Conservation (phyloP, 176 grass and related monocot species). For the Lolium perenne region DNA sequence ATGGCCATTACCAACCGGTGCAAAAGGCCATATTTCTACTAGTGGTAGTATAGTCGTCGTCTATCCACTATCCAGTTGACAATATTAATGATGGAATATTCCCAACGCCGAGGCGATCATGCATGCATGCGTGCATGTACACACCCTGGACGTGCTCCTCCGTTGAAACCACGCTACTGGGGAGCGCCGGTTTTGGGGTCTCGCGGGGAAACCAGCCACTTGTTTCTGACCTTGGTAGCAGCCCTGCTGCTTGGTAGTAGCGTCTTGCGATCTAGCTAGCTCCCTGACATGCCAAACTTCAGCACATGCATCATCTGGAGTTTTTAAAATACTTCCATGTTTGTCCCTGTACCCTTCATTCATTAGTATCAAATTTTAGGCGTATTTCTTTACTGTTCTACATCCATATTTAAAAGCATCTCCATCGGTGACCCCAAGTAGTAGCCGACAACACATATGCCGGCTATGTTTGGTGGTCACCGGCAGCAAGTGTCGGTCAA, state of each 20-base stretch:
- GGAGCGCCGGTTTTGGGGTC: conserved; percentile 4
- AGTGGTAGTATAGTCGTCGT: not conserved
- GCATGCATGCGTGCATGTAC: not conserved
- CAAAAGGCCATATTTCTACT: too few species aligned
- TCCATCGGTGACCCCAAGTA: too few species aligned
- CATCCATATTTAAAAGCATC: too few species aligned
- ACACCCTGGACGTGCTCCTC: not conserved
- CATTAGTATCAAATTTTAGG: too few species aligned
- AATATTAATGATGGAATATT: conserved; percentile 25
- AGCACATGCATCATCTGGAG: not conserved
- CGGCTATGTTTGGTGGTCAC: too few species aligned
- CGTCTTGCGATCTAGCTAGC: not conserved
- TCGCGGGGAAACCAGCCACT: conserved; percentile 13
- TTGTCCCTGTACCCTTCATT: not conserved
- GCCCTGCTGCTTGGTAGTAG: too few species aligned
- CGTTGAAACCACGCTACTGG: conserved; percentile 25
- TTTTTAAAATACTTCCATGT: not conserved
- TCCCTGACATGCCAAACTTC: not conserved
- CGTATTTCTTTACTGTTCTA: too few species aligned
- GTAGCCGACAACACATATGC: too few species aligned
- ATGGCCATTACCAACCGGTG: too few species aligned
- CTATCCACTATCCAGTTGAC: conserved; percentile 2
- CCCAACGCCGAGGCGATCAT: not conserved
- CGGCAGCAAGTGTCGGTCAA: too few species aligned
- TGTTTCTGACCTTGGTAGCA: conserved; percentile 28